Conservation (phyloP, 805 yeast genomes). For the Wickerhamomyces hampshirensis region DNA sequence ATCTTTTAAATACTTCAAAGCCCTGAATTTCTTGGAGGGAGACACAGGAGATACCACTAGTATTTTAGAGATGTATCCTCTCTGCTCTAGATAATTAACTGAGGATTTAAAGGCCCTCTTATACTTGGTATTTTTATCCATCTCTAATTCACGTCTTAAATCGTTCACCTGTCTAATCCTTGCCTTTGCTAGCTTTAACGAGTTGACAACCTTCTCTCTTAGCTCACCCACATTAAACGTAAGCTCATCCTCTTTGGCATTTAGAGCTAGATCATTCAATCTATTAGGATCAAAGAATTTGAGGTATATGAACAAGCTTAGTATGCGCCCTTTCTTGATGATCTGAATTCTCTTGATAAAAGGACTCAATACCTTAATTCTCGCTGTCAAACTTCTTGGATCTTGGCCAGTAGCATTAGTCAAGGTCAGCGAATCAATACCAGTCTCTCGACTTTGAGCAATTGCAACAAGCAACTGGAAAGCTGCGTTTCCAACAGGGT, state of each 20-base stretch:
- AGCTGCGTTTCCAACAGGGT: constrained; percentile 50
- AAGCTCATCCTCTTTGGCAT: constrained; percentile 20
- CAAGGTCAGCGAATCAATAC: constrained; percentile 56
- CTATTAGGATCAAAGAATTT: constrained; percentile 32
- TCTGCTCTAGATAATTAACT: constrained; percentile 39
- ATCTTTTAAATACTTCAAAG: constrained; percentile 39
- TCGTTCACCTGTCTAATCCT: constrained; percentile 57
- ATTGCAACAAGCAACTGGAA: constrained; percentile 53
- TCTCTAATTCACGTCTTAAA: constrained; percentile 52
- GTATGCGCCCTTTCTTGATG: constrained; percentile 42
- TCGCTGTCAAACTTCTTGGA: constrained; percentile 59
- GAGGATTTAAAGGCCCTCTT: constrained; percentile 46
- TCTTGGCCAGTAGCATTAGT: constrained; percentile 61
- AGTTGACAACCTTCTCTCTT: constrained; percentile 36
- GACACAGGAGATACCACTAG: constrained; percentile 44
- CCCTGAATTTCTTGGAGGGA: constrained; percentile 43
- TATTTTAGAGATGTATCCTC: constrained; percentile 45
- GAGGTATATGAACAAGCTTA: constrained; percentile 48
- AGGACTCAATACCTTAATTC: constrained; percentile 52
- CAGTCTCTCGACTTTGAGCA: constrained; percentile 49
- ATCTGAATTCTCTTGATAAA: constrained; percentile 39
- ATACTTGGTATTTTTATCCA: constrained; percentile 36
- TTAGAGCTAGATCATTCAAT: constrained; percentile 13
- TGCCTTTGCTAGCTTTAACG: constrained; percentile 54
- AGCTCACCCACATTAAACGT: constrained; percentile 27